phyloP scores from a whole-genome alignment of 208 protist genomes.

The Trypanosoma caninum region DNA sequence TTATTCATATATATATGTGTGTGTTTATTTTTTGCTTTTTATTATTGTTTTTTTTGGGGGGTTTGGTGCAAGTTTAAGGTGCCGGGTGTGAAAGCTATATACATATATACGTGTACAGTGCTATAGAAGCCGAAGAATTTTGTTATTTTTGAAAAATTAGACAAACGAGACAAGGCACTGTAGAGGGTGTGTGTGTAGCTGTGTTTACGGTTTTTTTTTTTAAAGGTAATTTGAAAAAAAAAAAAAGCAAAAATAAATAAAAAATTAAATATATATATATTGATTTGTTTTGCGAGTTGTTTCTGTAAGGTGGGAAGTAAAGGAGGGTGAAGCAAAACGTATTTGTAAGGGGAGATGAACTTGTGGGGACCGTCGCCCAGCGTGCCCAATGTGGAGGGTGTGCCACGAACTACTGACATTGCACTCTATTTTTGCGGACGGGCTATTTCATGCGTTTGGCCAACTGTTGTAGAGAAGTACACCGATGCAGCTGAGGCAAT shows the following conservation, averaged over 20 bases:
- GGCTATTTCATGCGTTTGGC: conserved; percentile 27
- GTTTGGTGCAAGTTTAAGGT: too few relatives aligned
- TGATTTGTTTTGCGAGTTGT: not conserved
- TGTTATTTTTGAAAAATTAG: too few relatives aligned
- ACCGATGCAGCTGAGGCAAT: conserved; percentile 22
- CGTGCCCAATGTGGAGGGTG: conserved; percentile 27
- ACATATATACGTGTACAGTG: too few relatives aligned
- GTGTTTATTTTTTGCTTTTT: not conserved
- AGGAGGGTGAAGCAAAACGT: too few relatives aligned
- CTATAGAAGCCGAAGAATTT: too few relatives aligned
- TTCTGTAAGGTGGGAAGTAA: too few relatives aligned
- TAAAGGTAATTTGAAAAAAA: not conserved
- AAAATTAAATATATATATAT: conserved; percentile 1
- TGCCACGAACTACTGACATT: conserved; percentile 50
- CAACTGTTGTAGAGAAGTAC: conserved; percentile 11
- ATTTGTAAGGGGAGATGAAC: not conserved
- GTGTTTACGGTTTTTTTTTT: too few relatives aligned
- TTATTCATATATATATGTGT: not conserved
- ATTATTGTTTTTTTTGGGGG: not conserved
- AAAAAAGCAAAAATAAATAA: not conserved
- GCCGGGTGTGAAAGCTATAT: too few relatives aligned
- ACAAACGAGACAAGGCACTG: too few relatives aligned
- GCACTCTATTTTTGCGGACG: conserved; percentile 53
- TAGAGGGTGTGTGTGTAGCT: too few relatives aligned
- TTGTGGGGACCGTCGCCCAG: conserved; percentile 8